phyloP scores from a whole-genome alignment of 305 asterid species.

The Fraxinus nigra region DNA sequence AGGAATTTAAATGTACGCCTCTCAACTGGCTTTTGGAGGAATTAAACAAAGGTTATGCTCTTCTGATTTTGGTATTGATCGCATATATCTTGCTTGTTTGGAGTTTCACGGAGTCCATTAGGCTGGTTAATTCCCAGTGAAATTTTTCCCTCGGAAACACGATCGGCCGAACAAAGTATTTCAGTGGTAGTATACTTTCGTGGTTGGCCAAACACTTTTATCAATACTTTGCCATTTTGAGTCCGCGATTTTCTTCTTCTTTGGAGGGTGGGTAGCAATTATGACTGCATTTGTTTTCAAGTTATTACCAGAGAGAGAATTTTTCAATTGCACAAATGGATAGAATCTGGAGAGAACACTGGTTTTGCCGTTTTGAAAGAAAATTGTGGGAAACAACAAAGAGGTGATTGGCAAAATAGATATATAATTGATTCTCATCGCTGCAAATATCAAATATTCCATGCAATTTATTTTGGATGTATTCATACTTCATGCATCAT shows the following conservation, averaged over 20 bases:
- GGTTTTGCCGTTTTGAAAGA: too few species aligned
- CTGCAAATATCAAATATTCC: not conserved
- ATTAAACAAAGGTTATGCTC: conserved; percentile 18
- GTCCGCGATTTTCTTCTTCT: conserved; percentile 25
- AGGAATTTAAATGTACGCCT: conserved; percentile 30
- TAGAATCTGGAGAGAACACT: too few species aligned
- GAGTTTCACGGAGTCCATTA: conserved; percentile 28
- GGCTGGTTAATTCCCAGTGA: conserved; percentile 23
- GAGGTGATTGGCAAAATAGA: too few species aligned
- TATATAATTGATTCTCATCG: not conserved
- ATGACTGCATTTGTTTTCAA: conserved; percentile 19
- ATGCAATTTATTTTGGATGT: not conserved
- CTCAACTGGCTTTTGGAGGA: conserved; percentile 27
- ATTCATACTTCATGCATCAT: not conserved
- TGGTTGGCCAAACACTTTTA: conserved; percentile 17
- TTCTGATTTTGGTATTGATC: conserved; percentile 9
- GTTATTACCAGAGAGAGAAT: conserved; percentile 20
- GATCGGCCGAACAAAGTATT: conserved; percentile 26
- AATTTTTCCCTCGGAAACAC: conserved; percentile 15
- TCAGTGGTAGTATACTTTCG: conserved; percentile 19
- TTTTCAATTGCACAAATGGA: too few species aligned
- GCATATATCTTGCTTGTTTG: conserved; percentile 24
- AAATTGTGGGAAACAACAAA: too few species aligned
- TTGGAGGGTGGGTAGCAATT: conserved; percentile 15
- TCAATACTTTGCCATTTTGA: conserved; percentile 23